Evolutionary conservation across 805 yeast genomes (phyloP).

Genomic region (Pichia exigua): DNA sequence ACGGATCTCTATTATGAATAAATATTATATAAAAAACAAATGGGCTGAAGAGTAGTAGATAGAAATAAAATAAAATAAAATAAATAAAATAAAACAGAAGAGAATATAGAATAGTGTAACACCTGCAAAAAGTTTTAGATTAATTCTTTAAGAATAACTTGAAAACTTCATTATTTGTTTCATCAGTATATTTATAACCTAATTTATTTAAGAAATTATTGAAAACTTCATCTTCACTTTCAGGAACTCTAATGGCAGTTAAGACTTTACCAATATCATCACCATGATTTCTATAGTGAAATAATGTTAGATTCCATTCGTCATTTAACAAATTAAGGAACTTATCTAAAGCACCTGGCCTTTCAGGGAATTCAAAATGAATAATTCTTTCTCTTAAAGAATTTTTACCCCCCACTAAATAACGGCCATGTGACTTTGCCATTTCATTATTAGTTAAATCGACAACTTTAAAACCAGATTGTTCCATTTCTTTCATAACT

Average conservation of each 20-base stretch:
- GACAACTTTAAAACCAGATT: conserved; percentile 61
- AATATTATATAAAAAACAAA: no score
- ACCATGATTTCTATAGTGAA: conserved; percentile 97
- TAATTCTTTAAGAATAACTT: conserved; percentile 50
- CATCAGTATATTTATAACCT: conserved; percentile 74
- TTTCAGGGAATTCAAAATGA: conserved; percentile 92
- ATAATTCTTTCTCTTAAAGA: conserved; percentile 68
- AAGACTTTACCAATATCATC: conserved; percentile 88
- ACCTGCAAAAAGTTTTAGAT: neutral
- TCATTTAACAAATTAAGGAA: conserved; percentile 65
- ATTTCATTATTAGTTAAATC: conserved; percentile 90
- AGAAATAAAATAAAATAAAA: no score
- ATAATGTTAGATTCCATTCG: conserved; percentile 87
- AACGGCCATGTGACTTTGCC: conserved; percentile 95
- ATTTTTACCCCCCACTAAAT: conserved; percentile 89
- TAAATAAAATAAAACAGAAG: neutral
- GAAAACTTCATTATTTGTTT: conserved; percentile 81
- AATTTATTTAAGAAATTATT: conserved; percentile 59
- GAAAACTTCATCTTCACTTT: conserved; percentile 55
- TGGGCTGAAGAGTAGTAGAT: neutral
- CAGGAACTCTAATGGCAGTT: conserved; percentile 84
- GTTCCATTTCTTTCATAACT: conserved; percentile 51
- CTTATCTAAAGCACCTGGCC: conserved; percentile 86
- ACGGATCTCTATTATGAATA: neutral
- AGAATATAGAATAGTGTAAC: neutral